Evolutionary conservation across 2,329 filamentous ascomycete species (phyloP).

Genomic region (Exophiala alcalophila): DNA sequence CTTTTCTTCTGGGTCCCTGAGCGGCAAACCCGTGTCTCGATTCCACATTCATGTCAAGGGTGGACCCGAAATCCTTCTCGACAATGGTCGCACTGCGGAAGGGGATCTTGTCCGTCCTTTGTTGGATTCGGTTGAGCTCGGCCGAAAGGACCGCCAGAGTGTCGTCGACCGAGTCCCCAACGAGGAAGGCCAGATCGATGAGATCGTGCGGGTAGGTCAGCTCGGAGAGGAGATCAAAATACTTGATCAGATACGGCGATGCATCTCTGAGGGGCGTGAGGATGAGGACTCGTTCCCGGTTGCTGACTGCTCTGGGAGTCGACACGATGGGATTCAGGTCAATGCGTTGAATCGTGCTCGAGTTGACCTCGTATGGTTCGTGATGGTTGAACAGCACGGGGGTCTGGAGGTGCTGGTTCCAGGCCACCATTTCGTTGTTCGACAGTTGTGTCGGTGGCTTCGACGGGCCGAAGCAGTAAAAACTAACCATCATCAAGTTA

Average conservation of each 20-base stretch:
- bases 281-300: slow-evolving; percentile 84
- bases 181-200: slow-evolving; percentile 92
- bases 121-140: slow-evolving; percentile 86
- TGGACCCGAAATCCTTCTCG: slow-evolving; percentile 83
- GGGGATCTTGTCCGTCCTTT: slow-evolving; percentile 71
- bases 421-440: slow-evolving; percentile 82
- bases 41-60: slow-evolving; percentile 72
- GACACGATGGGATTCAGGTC: slow-evolving; percentile 83
- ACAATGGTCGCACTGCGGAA: slow-evolving; percentile 84
- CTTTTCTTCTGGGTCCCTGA: slow-evolving; percentile 84
- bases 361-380: slow-evolving; percentile 79
- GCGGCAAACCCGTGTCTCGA: slow-evolving; percentile 82
- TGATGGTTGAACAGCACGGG: slow-evolving; percentile 97
- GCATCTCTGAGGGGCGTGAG: slow-evolving; percentile 92
- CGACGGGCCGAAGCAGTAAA: slow-evolving; percentile 93
- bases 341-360: slow-evolving; percentile 71
- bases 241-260: slow-evolving; percentile 73
- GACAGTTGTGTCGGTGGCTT: slow-evolving; percentile 97
- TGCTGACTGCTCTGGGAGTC: slow-evolving; percentile 71
- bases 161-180: slow-evolving; percentile 87
- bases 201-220: slow-evolving; percentile 92
- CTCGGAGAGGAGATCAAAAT: slow-evolving; percentile 88
- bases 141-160: slow-evolving; percentile 80
- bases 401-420: slow-evolving; percentile 84
- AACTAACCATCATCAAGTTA: slow-evolving; percentile 54